Base-by-base conservation (phyloP, 495 filamentous ascomycete species). In the Penicillium arizonense region DNA sequence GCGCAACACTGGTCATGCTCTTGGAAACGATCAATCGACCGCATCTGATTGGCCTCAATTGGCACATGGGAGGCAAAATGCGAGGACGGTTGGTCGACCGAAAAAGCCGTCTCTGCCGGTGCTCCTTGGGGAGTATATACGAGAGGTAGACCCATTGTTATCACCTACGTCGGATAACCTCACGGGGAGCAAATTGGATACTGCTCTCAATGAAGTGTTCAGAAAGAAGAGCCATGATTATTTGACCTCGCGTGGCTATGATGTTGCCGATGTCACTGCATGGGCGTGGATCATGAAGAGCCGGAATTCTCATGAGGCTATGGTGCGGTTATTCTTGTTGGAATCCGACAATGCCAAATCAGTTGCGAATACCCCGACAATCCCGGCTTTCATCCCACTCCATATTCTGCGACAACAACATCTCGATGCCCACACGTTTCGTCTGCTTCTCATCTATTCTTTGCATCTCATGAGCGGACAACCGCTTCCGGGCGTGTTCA, bases 251-350 rank as follows among this genome's bases (percentile, higher is more conserved):
- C 68, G 69, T 32, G 73, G 75, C 4, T 82, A 76, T 53, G 59
- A 53, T 24, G 47, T 70, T 3, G 56, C 67, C n/a, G 80, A 87
- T 67, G 72, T 87, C 23, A 66, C 77, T 49, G 54, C 66, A 6
- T 87, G 84, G 84, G 71, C 76, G 5, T 84, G 80, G 80, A 69
- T 87, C 13, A 53, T 87, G 48, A 75, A 66, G 33, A 70, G 76
- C 24, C 52, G 55, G 24, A 70, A 74, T 44, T 46, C 68, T 0
- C 63, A 71, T 13, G 53, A 70, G 42, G 78, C 81, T 11, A 68
- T 64, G 9, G 46, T 67, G 34, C 68, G 78, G 30, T 47, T 85
- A 5, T 64, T 80, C 37, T 35, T 57, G 11, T 37, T 73, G 20
- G 65, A 74, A 51, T 48, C 63, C n/a, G 56, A 68, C 7, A 42